Percentiles rank a stretch among this genome's conserved stretches.
Evolutionary conservation across 1,284 basidiomycete genomes (phyloP).

Genomic region (Chalciporus sp.): DNA sequence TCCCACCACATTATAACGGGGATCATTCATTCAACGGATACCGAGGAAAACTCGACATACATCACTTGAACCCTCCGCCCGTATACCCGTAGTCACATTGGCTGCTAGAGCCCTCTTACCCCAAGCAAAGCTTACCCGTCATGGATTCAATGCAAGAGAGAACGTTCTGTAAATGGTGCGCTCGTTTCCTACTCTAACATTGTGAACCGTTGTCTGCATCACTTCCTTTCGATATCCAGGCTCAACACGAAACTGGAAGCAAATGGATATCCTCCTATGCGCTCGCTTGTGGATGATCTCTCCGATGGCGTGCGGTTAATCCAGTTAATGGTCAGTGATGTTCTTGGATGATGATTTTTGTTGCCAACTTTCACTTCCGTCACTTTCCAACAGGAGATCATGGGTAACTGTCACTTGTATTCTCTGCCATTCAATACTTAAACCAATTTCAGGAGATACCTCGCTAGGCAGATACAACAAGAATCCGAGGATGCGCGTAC

Average conservation of each 20-base stretch:
- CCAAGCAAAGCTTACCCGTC: not conserved
- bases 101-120: not conserved
- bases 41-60: not conserved
- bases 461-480: slow-evolving; percentile 92
- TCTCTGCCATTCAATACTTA: slow-evolving; percentile 12
- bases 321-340: slow-evolving; percentile 76
- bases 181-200: not conserved
- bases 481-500: slow-evolving; percentile 88
- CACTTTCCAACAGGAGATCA: slow-evolving; percentile 72
- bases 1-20: not conserved
- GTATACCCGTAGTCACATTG: not conserved
- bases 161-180: slow-evolving; percentile 88
- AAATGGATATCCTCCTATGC: slow-evolving; percentile 87
- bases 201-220: not conserved
- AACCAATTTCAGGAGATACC: slow-evolving; percentile 66
- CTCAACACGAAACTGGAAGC: slow-evolving; percentile 93
- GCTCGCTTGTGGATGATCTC: slow-evolving; percentile 86
- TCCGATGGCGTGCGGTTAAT: slow-evolving; percentile 95
- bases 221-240: slow-evolving; percentile 47
- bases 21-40: not conserved
- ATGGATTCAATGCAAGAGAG: slow-evolving; percentile 42
- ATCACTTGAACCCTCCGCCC: not conserved
- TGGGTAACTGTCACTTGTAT: slow-evolving; percentile 57
- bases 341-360: not conserved
- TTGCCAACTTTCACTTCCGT: slow-evolving; percentile 1